Base-by-base conservation (phyloP, 441 rosid genomes). In the Populus trichocarpa region DNA sequence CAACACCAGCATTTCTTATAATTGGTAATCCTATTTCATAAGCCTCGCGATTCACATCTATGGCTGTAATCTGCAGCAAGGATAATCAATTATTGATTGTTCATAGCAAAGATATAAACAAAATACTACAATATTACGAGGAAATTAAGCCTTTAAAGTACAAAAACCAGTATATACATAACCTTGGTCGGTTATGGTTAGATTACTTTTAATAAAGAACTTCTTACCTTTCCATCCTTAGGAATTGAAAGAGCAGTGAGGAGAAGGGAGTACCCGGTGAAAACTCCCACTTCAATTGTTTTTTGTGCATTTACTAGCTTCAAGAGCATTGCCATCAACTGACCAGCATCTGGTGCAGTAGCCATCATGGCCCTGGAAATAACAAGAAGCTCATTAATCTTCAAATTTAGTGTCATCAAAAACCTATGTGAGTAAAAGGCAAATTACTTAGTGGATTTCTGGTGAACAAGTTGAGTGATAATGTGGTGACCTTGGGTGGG, bases 211-310 rank as follows among this genome's bases (percentile, higher is more conserved):
- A 28, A 46, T 0, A 22, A 40, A 16, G 46, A 0, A 42, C 26
- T 26, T 63, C 70, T 71, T 70, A 95, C 99, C 95, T 91, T 87
- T 72, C 96, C 99, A 71, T 95, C 96, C 0, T 93, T 87, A 10
- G 98, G 99, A 67, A 95, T 87, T 38, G 96, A 94, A 67, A 95
- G 97, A 76, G 99, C 99, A 2, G 98, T 93, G 73, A 95, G 92
- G 59, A 95, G 87, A 75, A 93, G 95, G 75, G 99, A 95, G 84
- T 92, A 93, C 13, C 98, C 98, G 16, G 98, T 95, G 90, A 86
- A 93, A 63, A 95, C 98, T 7, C 99, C 98, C 18, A 95, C 89
- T 86, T 95, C 98, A 91, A 95, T 95, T 23, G 98, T 95, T 84
- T 88, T 92, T 81, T 93, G 89, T 35, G 98, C 97, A 77, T 93